Evolutionary conservation across 805 yeast genomes (phyloP).

Genomic region (Kuraishia ogatae): DNA sequence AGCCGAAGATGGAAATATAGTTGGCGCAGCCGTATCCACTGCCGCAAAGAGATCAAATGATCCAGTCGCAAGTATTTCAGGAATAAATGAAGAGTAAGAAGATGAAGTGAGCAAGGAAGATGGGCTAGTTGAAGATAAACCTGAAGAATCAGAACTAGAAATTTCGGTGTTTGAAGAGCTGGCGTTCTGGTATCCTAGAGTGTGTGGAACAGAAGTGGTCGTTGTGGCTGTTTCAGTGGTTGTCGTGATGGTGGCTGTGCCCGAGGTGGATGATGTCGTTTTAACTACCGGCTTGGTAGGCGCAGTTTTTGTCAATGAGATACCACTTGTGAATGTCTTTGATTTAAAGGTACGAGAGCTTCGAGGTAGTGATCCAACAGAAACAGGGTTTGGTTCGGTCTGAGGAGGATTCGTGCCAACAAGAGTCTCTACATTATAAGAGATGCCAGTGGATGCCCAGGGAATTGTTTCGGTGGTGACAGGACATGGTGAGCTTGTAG

Average conservation of each 20-base stretch:
- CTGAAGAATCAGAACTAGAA: neutral
- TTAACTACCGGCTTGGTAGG: neutral
- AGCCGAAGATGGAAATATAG: slow-evolving; percentile 35
- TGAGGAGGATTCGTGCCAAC: neutral
- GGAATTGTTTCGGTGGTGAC: neutral
- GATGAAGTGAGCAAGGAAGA: neutral
- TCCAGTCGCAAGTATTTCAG: neutral
- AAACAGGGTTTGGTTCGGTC: neutral
- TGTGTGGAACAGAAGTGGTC: neutral
- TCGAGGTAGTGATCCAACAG: neutral
- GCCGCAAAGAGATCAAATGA: slow-evolving; percentile 38
- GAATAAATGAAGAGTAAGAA: slow-evolving; percentile 3
- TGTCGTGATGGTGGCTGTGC: neutral
- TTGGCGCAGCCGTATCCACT: slow-evolving; percentile 35
- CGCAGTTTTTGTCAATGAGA: neutral
- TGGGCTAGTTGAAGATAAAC: neutral
- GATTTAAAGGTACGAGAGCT: neutral
- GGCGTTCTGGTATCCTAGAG: neutral
- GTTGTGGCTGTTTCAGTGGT: neutral
- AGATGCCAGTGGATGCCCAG: neutral
- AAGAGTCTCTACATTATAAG: neutral
- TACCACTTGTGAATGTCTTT: neutral
- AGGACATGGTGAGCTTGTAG: neutral
- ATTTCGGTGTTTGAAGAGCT: too few species aligned
- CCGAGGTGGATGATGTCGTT: neutral